Evolutionary conservation across 116 monocot species (phyloP).

Genomic region (Zostera marina): DNA sequence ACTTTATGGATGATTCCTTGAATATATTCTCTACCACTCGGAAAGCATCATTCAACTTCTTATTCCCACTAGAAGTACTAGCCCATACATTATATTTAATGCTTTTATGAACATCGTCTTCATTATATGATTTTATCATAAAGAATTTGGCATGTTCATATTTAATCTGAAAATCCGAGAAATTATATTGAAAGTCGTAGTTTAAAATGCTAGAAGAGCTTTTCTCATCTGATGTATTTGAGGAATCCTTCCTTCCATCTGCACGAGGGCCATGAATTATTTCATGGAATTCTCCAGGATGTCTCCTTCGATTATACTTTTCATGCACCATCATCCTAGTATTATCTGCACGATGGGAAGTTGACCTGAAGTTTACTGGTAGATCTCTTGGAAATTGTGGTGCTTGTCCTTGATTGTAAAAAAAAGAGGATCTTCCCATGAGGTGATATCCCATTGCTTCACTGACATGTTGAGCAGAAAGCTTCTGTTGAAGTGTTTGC

Average conservation of each 20-base stretch:
- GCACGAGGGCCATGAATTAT: too few species aligned
- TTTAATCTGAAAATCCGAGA: slow-evolving; percentile 35
- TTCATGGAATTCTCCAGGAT: too few species aligned
- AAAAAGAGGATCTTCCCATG: too few species aligned
- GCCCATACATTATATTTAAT: slow-evolving; percentile 82
- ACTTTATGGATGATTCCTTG: slow-evolving; percentile 21
- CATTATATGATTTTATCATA: slow-evolving; percentile 75
- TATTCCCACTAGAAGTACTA: slow-evolving; percentile 37
- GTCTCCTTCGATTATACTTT: too few species aligned
- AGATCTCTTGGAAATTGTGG: too few species aligned
- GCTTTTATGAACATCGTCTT: slow-evolving; percentile 87
- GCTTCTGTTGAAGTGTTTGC: too few species aligned
- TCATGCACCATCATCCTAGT: too few species aligned
- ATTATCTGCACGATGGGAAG: too few species aligned
- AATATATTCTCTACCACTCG: slow-evolving; percentile 22
- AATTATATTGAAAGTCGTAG: slow-evolving; percentile 21
- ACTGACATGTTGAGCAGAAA: too few species aligned
- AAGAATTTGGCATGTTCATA: slow-evolving; percentile 54
- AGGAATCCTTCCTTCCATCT: slow-evolving; percentile 2
- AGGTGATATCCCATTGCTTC: too few species aligned
- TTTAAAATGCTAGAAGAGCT: slow-evolving; percentile 9
- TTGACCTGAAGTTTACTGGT: too few species aligned
- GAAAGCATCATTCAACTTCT: slow-evolving; percentile 38
- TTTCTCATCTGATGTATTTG: not conserved
- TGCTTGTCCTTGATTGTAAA: too few species aligned